phyloP scores from a whole-genome alignment of 2,329 filamentous ascomycete genomes.

The Diaporthe helianthi region DNA sequence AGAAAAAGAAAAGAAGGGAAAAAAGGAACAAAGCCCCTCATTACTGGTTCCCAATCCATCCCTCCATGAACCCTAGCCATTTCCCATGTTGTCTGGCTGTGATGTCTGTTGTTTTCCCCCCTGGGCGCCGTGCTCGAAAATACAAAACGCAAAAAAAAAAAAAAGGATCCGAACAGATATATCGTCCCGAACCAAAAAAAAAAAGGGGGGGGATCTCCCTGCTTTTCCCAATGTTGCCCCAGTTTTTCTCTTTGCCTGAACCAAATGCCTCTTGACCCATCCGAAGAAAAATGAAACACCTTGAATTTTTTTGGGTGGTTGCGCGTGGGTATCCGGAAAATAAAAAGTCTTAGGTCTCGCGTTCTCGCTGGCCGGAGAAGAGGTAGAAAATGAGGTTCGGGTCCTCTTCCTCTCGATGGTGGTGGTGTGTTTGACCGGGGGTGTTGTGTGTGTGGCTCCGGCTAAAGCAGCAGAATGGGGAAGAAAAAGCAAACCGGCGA shows the following conservation, averaged over 20 bases:
- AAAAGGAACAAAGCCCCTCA: background rate
- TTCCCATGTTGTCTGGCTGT: constrained; percentile 14
- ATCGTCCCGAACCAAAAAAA: background rate
- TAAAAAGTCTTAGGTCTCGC: background rate
- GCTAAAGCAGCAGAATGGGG: constrained; percentile 15
- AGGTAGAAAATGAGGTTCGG: background rate
- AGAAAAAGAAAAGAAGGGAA: background rate
- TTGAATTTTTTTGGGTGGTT: background rate
- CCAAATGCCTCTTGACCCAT: constrained; percentile 12
- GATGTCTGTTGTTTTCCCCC: constrained; percentile 14
- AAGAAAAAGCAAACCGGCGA: constrained; percentile 22
- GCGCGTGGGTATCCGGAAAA: background rate
- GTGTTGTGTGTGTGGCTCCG: background rate
- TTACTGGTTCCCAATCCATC: constrained; percentile 15
- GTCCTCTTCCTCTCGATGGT: background rate
- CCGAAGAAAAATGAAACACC: constrained; percentile 5
- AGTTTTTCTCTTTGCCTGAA: constrained; percentile 4
- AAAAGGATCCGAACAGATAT: constrained; percentile 4
- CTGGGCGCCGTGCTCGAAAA: constrained; percentile 29
- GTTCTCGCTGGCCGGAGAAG: background rate
- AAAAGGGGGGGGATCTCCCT: background rate
- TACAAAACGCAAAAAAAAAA: constrained; percentile 12
- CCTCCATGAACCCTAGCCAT: constrained; percentile 24
- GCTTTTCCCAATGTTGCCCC: constrained; percentile 20
- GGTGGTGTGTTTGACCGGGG: constrained; percentile 5